Conservation (phyloP, 495 filamentous ascomycete genomes). For the Lasiosphaeris hirsuta region DNA sequence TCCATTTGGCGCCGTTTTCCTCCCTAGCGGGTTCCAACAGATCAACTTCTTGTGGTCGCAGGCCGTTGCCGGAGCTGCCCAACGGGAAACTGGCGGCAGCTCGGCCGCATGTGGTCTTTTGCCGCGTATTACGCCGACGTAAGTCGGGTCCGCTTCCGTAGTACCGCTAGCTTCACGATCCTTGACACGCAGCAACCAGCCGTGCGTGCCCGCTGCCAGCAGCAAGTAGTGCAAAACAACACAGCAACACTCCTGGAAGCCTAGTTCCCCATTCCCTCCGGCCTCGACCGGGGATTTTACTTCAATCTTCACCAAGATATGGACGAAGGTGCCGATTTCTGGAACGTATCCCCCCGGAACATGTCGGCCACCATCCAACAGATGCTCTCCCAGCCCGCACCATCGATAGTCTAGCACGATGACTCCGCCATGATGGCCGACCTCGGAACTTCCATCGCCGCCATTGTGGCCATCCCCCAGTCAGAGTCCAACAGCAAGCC, state of each 20-base stretch:
- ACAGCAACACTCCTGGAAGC: background rate
- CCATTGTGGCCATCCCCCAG: background rate
- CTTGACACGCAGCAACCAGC: background rate
- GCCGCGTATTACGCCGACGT: background rate
- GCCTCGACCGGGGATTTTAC: background rate
- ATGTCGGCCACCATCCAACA: background rate
- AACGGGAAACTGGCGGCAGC: background rate
- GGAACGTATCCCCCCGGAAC: background rate
- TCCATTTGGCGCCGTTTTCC: background rate
- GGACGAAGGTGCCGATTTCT: background rate
- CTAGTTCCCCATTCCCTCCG: background rate
- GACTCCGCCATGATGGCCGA: background rate
- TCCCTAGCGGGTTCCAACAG: background rate
- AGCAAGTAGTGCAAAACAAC: background rate
- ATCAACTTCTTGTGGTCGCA: slow-evolving; percentile 1
- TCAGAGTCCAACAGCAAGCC: background rate
- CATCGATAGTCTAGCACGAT: background rate
- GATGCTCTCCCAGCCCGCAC: background rate
- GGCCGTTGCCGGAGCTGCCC: background rate
- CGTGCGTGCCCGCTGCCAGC: background rate
- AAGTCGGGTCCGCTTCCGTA: background rate
- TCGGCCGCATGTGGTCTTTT: background rate
- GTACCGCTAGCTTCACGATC: background rate
- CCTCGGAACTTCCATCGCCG: background rate
- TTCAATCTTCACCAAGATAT: too few species aligned